These are phyloP conservation scores for Boletus barrowsii DNA, from an alignment of 768 basidiomycete genomes.

Conservation along the genomic window DNA sequence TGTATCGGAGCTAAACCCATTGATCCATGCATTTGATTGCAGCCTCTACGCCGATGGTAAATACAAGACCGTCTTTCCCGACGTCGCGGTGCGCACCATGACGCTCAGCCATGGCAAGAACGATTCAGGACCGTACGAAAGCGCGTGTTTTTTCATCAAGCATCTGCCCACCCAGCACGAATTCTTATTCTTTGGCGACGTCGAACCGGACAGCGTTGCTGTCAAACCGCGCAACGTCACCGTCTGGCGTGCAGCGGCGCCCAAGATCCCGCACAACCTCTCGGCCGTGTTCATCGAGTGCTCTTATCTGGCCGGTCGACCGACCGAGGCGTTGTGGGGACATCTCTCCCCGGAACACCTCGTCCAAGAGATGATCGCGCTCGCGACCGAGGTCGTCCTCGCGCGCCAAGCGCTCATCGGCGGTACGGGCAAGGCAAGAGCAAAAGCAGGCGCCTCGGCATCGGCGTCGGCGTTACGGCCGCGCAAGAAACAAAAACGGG, in stretches of 20 bases:
- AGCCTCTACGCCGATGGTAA: constrained; percentile 52
- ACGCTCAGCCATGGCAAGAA: constrained; percentile 72
- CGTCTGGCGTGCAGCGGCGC: constrained; percentile 83
- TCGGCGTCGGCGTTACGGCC: constrained; percentile 5
- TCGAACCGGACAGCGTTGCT: constrained; percentile 80
- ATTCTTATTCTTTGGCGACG: constrained; percentile 93
- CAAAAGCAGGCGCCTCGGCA: neutral
- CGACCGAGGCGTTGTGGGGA: constrained; percentile 69
- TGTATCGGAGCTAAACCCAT: neutral
- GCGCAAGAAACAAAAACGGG: constrained; percentile 38
- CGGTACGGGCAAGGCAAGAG: no score
- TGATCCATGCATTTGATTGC: neutral
- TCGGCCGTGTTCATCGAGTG: constrained; percentile 93
- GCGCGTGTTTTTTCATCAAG: constrained; percentile 82
- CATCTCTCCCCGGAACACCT: constrained; percentile 85
- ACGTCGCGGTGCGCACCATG: constrained; percentile 64
- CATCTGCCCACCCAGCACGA: constrained; percentile 60
- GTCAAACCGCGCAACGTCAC: constrained; percentile 54
- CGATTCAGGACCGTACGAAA: constrained; percentile 57
- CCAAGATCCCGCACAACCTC: constrained; percentile 65
- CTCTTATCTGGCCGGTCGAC: constrained; percentile 76
- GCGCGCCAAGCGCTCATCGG: constrained; percentile 34
- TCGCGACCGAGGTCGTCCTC: constrained; percentile 67
- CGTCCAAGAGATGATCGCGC: constrained; percentile 63
- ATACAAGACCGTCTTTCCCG: constrained; percentile 50